Conservation (phyloP, 1,139 yeast genomes). For the Blastobotrys elegans region DNA sequence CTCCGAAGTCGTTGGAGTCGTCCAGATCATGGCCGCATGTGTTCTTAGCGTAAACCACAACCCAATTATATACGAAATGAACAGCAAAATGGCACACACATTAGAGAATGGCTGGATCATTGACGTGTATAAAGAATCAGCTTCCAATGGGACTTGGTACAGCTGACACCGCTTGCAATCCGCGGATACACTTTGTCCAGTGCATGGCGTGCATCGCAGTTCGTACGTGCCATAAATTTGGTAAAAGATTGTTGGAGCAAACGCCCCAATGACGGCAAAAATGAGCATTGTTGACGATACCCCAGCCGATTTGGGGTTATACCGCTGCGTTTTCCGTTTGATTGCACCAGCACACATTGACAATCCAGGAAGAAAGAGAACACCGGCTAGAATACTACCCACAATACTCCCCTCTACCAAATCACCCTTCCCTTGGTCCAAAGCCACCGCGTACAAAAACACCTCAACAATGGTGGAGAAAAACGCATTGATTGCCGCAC, state of each 20-base stretch:
- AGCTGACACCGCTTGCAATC: slow-evolving; percentile 73
- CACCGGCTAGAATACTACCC: slow-evolving; percentile 93
- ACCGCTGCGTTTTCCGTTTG: slow-evolving; percentile 85
- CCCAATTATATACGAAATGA: slow-evolving; percentile 85
- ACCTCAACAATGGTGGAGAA: slow-evolving; percentile 95
- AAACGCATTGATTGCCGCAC: slow-evolving; percentile 97
- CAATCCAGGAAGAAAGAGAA: slow-evolving; percentile 81
- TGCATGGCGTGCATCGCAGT: slow-evolving; percentile 58
- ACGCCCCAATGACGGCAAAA: slow-evolving; percentile 85
- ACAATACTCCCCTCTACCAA: slow-evolving; percentile 97
- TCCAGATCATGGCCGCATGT: slow-evolving; percentile 97
- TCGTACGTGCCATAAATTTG: slow-evolving; percentile 89
- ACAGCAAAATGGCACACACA: slow-evolving; percentile 73
- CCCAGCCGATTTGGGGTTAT: slow-evolving; percentile 95
- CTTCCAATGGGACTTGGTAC: slow-evolving; percentile 68
- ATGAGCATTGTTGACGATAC: slow-evolving; percentile 94
- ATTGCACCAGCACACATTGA: slow-evolving; percentile 98
- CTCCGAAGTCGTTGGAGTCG: slow-evolving; percentile 49
- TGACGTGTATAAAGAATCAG: slow-evolving; percentile 53
- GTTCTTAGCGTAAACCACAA: slow-evolving; percentile 89
- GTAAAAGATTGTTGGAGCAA: slow-evolving; percentile 88
- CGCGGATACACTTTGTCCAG: slow-evolving; percentile 13
- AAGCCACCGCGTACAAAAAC: slow-evolving; percentile 85
- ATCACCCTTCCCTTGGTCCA: slow-evolving; percentile 77
- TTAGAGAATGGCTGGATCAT: slow-evolving; percentile 78